Evolutionary conservation across 305 asterid genomes (phyloP), one percentile per base, ranked within the genome.

Genomic region (Coffea humblotiana): DNA sequence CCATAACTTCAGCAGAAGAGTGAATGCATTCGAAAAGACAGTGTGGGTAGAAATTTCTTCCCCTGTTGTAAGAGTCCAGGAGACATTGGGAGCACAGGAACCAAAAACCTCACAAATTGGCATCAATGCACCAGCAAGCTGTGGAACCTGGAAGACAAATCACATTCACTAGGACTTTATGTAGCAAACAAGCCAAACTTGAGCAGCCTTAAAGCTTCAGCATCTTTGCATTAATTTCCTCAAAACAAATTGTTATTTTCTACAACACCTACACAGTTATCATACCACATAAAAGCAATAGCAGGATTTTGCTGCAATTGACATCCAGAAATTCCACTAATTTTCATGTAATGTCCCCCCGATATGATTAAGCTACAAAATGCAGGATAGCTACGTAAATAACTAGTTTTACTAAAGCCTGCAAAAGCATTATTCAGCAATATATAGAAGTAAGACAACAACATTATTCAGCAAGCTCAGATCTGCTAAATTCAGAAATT

Each of bases 21-120:
- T 88, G 84, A 96, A 94, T 76, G 98, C 99, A 88, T 94, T 93
- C 79, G 99, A 92, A 86, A 96, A 96, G 71, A 96, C 90, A 23
- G 88, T 90, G 84, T 93, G 98, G 61, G 97, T 83, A 77, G 97
- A 87, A 78, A 96, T 87, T 79, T 90, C 95, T 87, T 91, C 98
- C 88, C 92, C 96, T 1, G 97, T 90, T 71, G 84, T 75, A 75
- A 94, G 91, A 83, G 86, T 89, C 98, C 98, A 93, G 45, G 97
- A 87, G 84, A 88, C 85, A 84, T 82, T 90, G 81, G 97, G 94
- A 80, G 97, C 91, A 88, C 94, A 93, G 35, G 98, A 92, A 85
- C 99, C 99, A 43, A 96, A 94, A 74, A 84, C 97, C 90, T 96
- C 99, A 86, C 98, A 96, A 75, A 96, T 92, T 84, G 97, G 97